Conservation (phyloP, 1,284 basidiomycete species). For the Fomitopsis pinicola region DNA sequence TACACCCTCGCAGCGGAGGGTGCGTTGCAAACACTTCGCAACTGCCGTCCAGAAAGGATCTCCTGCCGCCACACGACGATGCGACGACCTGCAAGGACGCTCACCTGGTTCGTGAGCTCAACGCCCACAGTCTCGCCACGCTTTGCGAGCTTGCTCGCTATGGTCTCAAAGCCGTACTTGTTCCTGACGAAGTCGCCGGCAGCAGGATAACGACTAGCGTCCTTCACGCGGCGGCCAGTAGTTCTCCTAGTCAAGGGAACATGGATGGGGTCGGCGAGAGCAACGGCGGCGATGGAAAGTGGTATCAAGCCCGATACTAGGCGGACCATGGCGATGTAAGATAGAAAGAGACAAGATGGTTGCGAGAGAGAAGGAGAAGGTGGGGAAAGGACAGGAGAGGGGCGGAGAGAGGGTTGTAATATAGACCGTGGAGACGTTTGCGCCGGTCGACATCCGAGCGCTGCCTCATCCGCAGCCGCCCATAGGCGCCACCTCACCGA, state of each 20-base stretch:
- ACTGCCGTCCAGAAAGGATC: no score
- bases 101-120: slow-evolving; percentile 16
- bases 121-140: slow-evolving; percentile 18
- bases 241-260: slow-evolving; percentile 16
- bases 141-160: slow-evolving; percentile 2
- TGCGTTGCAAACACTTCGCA: no score
- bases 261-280: slow-evolving; percentile 16
- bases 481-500: background rate
- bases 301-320: slow-evolving; percentile 9
- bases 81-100: background rate
- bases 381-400: background rate
- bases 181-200: slow-evolving; percentile 12
- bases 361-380: background rate
- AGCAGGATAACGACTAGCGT: slow-evolving; percentile 5
- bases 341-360: background rate
- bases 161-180: slow-evolving; percentile 13
- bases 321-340: slow-evolving; percentile 10
- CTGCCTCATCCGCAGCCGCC: background rate
- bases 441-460: background rate
- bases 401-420: background rate
- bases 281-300: slow-evolving; percentile 15
- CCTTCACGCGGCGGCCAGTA: background rate
- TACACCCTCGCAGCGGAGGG: no score
- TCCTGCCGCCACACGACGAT: background rate
- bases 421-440: slow-evolving; percentile 2